Conservation (phyloP, 1,284 basidiomycete genomes). For the Rugosomyces carneus region DNA sequence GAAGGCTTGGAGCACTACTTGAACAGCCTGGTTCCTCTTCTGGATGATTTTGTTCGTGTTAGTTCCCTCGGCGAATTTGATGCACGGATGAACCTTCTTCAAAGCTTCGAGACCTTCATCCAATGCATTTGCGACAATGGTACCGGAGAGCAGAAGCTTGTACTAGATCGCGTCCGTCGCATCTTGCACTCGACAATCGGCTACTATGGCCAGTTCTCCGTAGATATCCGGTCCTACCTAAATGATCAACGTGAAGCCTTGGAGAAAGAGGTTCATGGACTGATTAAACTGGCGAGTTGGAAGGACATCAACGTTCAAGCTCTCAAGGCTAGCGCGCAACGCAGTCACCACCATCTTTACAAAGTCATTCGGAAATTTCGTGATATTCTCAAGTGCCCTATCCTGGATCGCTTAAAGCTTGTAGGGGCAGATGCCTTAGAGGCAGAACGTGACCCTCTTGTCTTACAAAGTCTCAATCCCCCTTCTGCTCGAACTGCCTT, state of each 20-base stretch:
- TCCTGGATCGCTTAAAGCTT: constrained; percentile 37
- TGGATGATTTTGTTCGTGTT: constrained; percentile 78
- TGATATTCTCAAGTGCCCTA: constrained; percentile 78
- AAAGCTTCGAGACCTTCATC: constrained; percentile 59
- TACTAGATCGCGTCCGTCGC: constrained; percentile 45
- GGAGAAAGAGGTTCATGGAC: constrained; percentile 80
- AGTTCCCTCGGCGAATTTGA: constrained; percentile 82
- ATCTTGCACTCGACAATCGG: constrained; percentile 64
- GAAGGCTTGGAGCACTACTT: constrained; percentile 50
- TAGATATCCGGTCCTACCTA: constrained; percentile 48
- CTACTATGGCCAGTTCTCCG: constrained; percentile 65
- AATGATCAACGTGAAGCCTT: constrained; percentile 54
- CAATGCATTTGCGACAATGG: constrained; percentile 26
- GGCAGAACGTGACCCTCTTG: constrained; percentile 17
- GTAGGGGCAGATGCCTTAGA: constrained; percentile 34
- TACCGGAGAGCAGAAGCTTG: constrained; percentile 20
- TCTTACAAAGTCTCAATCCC: constrained; percentile 6
- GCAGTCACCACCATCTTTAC: constrained; percentile 89
- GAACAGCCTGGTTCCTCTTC: constrained; percentile 65
- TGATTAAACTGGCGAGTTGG: constrained; percentile 97
- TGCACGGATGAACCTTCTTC: constrained; percentile 65
- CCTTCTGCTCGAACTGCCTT: constrained; percentile 10
- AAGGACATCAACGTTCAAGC: constrained; percentile 96
- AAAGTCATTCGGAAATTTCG: constrained; percentile 90
- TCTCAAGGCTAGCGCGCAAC: constrained; percentile 86